Evolutionary conservation across 306 rosid genomes (phyloP).

Genomic region (Astragalus glycyphyllos): DNA sequence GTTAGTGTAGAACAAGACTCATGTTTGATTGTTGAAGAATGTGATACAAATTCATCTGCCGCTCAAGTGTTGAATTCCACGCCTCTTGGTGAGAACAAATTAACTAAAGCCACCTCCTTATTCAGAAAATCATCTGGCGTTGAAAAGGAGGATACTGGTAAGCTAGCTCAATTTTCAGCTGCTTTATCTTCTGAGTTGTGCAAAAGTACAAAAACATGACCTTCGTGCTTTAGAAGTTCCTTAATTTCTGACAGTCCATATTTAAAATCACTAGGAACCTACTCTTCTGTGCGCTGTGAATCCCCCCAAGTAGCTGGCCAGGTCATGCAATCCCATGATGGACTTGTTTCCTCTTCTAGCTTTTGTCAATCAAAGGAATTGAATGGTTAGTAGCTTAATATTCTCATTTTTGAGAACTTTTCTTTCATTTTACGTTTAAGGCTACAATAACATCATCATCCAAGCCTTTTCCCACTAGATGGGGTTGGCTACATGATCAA

Average conservation of each 20-base stretch:
- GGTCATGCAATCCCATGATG: slow-evolving; percentile 36
- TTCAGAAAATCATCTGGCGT: slow-evolving; percentile 31
- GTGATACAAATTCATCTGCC: slow-evolving; percentile 33
- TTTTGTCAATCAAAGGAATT: slow-evolving; percentile 46
- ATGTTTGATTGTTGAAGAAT: slow-evolving; percentile 43
- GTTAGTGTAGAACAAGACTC: slow-evolving; percentile 39
- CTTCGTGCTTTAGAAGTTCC: slow-evolving; percentile 42
- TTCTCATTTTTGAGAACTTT: slow-evolving; percentile 15
- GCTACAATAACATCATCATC: background rate
- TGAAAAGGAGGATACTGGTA: slow-evolving; percentile 28
- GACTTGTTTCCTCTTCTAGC: slow-evolving; percentile 45
- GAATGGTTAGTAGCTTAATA: slow-evolving; percentile 56
- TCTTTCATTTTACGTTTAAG: slow-evolving; percentile 20
- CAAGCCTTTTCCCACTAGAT: background rate
- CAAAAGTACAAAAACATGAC: slow-evolving; percentile 35
- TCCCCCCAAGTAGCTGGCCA: slow-evolving; percentile 36
- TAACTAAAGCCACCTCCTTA: slow-evolving; percentile 39
- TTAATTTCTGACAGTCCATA: slow-evolving; percentile 38
- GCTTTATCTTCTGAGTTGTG: slow-evolving; percentile 42
- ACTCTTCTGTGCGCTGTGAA: slow-evolving; percentile 39
- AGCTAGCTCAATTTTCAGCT: slow-evolving; percentile 32
- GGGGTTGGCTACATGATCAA: background rate
- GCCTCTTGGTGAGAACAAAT: slow-evolving; percentile 45
- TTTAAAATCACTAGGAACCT: slow-evolving; percentile 45
- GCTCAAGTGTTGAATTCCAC: slow-evolving; percentile 37